Evolutionary conservation across 108 stramenopile genomes (phyloP).

Genomic region (Nannochloropsis oceanica): DNA sequence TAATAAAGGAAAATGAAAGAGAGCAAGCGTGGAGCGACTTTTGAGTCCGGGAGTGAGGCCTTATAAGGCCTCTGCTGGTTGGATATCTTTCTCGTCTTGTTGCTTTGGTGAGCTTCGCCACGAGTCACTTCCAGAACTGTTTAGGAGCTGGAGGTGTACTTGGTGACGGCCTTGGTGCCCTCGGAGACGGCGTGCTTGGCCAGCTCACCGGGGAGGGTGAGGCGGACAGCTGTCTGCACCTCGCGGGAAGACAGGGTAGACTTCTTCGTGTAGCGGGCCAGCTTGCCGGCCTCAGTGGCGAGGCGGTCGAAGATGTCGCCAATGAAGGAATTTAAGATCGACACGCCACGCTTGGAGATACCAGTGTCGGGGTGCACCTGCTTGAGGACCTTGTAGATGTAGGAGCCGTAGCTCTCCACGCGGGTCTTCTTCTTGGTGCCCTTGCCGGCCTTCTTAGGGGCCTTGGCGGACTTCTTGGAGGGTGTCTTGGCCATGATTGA

Average conservation of each 20-base stretch:
- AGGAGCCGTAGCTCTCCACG: slow-evolving; percentile 57
- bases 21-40: no score
- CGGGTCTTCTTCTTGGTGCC: slow-evolving; percentile 53
- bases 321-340: slow-evolving; percentile 81
- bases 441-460: slow-evolving; percentile 32
- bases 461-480: slow-evolving; percentile 36
- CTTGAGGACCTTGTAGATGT: slow-evolving; percentile 77
- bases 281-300: slow-evolving; percentile 62
- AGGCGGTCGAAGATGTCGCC: slow-evolving; percentile 79
- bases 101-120: not conserved
- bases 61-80: not conserved
- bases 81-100: not conserved
- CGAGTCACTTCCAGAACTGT: not conserved
- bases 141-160: slow-evolving; percentile 28
- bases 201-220: slow-evolving; percentile 75
- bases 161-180: slow-evolving; percentile 45
- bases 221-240: slow-evolving; percentile 68
- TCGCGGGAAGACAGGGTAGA: slow-evolving; percentile 67
- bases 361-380: slow-evolving; percentile 50
- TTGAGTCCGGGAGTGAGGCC: not conserved
- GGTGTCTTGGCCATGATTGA: slow-evolving; percentile 12
- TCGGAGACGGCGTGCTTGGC: slow-evolving; percentile 80
- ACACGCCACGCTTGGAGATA: slow-evolving; percentile 76
- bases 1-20: not conserved
- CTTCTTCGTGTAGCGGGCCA: slow-evolving; percentile 74